Evolutionary conservation across 192 early-diverging fungal genomes (phyloP), one percentile per base, ranked within the genome.

Genomic region (Phycomyces blakesleeanus): DNA sequence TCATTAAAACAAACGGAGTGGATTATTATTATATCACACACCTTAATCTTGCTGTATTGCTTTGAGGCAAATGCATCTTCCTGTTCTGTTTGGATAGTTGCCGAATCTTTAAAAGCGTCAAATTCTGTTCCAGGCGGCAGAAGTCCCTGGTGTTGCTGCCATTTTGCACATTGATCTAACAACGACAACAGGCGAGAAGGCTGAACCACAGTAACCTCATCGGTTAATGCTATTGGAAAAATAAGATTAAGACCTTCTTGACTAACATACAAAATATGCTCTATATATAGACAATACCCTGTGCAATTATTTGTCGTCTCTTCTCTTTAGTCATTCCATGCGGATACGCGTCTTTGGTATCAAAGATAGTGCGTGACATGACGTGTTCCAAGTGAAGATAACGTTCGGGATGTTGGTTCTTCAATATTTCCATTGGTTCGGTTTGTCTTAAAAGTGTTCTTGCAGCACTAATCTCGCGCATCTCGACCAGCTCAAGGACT

Each of bases 361-460:
- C 90, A 55, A 92, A 88, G 51, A 79, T 76, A 15, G 83, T 83
- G 21, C 76, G 63, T 0, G 91, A 87, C 21, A 97, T 64, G 14
- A 96, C 66, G 56, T 88, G 83, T 71, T 97, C 96, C 12, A 98
- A 69, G 21, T 85, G 81, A 37, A 97, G 70, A 58, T 95, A 97
- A 34, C 94, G 81, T n/a, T 96, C 95, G 0, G 92, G 90, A 37
- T 89, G 79, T 1, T 79, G 71, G 8, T 88, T 82, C 25, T 87
- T 85, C 50, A 97, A 68, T 25, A 89, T 51, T 59, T 96, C 86
- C 90, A 95, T 94, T 2, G 94, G 89, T 41, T 95, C 93, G 0
- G 94, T 97, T 61, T 96, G 93, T 49, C 95, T 77, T 59, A 98
- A 75, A 39, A 98, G 73, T 0, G 90, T 89, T 38, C 95, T 78